Evolutionary conservation across 2,329 filamentous ascomycete species (phyloP).

Genomic region (Chlorencoelia australis): DNA sequence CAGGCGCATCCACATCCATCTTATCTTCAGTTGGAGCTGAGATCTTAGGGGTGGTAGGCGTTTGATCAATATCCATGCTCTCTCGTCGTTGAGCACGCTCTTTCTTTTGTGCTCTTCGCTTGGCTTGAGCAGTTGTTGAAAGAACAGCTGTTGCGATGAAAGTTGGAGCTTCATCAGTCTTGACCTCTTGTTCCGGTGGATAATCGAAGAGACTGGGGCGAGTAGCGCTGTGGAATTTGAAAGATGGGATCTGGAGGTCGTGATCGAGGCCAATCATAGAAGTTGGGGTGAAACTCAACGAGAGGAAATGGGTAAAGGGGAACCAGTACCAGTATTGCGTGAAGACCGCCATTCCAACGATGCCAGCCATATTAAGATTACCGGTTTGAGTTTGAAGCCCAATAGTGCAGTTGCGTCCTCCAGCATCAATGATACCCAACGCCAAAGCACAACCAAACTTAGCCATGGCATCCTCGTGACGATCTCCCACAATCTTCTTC

Average conservation of each 20-base stretch:
- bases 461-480: slow-evolving; percentile 98
- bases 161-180: slow-evolving; percentile 85
- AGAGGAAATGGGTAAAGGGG: slow-evolving; percentile 94
- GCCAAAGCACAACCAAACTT: slow-evolving; percentile 95
- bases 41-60: slow-evolving; percentile 61
- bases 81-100: slow-evolving; percentile 81
- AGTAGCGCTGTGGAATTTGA: slow-evolving; percentile 94
- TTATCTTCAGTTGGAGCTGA: slow-evolving; percentile 54
- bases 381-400: slow-evolving; percentile 95
- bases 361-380: slow-evolving; percentile 96
- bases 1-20: slow-evolving; percentile 69
- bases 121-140: slow-evolving; percentile 93
- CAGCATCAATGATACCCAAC: slow-evolving; percentile 93
- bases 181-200: slow-evolving; percentile 90
- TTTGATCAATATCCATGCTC: slow-evolving; percentile 89
- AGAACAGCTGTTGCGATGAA: slow-evolving; percentile 92
- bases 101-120: slow-evolving; percentile 87
- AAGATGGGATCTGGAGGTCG: slow-evolving; percentile 82
- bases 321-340: slow-evolving; percentile 99
- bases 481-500: slow-evolving; percentile 85
- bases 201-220: slow-evolving; percentile 96
- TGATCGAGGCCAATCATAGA: slow-evolving; percentile 91
- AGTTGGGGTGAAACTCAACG: slow-evolving; percentile 91
- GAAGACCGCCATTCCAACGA: slow-evolving; percentile 96
- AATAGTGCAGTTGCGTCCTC: slow-evolving; percentile 96